Conservation (phyloP, 257 asterid genomes). For the Fraxinus pennsylvanica region DNA sequence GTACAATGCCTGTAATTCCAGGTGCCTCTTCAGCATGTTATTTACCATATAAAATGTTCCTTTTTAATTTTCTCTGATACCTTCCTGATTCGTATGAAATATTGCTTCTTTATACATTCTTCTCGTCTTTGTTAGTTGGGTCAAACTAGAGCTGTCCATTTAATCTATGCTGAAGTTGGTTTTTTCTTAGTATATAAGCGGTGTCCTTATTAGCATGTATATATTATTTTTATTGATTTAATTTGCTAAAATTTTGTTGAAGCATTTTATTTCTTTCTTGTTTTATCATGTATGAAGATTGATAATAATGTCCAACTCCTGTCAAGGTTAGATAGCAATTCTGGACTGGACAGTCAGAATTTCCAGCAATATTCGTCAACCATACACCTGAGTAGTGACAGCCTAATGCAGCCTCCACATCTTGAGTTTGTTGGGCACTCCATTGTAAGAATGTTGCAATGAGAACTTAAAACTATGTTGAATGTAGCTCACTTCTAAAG, state of each 20-base stretch:
- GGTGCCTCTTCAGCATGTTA: slow-evolving; percentile 40
- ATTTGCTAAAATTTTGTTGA: slow-evolving; percentile 8
- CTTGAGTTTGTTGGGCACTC: slow-evolving; percentile 73
- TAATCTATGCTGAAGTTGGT: not conserved
- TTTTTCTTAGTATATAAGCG: not conserved
- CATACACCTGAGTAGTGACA: slow-evolving; percentile 45
- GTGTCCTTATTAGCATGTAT: not conserved
- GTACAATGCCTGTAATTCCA: slow-evolving; percentile 38
- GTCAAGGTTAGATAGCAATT: slow-evolving; percentile 48
- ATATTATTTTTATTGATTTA: not conserved
- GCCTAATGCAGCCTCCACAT: slow-evolving; percentile 51
- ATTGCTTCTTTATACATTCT: not conserved
- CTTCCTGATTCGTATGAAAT: not conserved
- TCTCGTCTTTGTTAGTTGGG: not conserved
- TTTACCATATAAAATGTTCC: not conserved
- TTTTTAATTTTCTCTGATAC: not conserved
- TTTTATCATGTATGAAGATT: not conserved
- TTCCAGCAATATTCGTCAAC: slow-evolving; percentile 44
- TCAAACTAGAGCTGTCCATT: not conserved
- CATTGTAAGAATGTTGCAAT: slow-evolving; percentile 48
- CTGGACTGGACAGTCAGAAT: slow-evolving; percentile 31
- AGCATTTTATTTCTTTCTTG: not conserved
- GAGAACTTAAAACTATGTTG: not conserved
- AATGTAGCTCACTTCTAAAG: slow-evolving; percentile 6
- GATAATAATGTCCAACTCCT: slow-evolving; percentile 23